phyloP scores from a whole-genome alignment of 495 filamentous ascomycete species.

The Penicillium samsonianum region DNA sequence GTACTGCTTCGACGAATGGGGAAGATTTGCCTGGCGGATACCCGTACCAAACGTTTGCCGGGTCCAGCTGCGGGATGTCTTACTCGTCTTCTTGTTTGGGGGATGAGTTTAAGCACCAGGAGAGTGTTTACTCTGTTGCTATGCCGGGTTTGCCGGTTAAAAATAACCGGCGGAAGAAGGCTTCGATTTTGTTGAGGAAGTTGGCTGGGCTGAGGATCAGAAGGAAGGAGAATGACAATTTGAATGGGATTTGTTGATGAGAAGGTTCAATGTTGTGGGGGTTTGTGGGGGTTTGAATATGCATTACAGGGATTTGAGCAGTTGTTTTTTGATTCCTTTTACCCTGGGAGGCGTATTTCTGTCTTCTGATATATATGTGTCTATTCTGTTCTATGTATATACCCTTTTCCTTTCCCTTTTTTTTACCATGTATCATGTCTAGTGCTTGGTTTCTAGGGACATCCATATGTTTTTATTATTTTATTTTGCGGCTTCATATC shows the following conservation, averaged over 20 bases:
- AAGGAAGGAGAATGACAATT: slow-evolving; percentile 11
- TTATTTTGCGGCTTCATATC: too few relatives aligned
- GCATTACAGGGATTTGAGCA: neutral
- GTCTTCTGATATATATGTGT: neutral
- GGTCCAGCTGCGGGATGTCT: neutral
- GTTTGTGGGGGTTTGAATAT: neutral
- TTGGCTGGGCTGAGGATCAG: slow-evolving; percentile 25
- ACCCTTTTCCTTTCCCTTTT: neutral
- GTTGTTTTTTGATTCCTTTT: neutral
- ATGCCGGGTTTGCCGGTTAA: neutral
- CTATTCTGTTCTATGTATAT: slow-evolving; percentile 3
- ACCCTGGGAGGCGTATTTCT: neutral
- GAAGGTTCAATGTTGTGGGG: too few relatives aligned
- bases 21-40: neutral
- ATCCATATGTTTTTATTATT: neutral
- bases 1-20: neutral
- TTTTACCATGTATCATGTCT: neutral
- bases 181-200: slow-evolving; percentile 25
- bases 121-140: slow-evolving; percentile 13
- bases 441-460: neutral
- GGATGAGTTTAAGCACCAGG: slow-evolving; percentile 5
- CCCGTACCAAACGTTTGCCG: slow-evolving; percentile 1
- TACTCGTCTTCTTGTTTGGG: slow-evolving; percentile 3
- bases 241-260: neutral
- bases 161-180: slow-evolving; percentile 16